These are phyloP conservation scores for Kuraishia piskuri DNA, from an alignment of 805 yeast species.

Conservation along the genomic window DNA sequence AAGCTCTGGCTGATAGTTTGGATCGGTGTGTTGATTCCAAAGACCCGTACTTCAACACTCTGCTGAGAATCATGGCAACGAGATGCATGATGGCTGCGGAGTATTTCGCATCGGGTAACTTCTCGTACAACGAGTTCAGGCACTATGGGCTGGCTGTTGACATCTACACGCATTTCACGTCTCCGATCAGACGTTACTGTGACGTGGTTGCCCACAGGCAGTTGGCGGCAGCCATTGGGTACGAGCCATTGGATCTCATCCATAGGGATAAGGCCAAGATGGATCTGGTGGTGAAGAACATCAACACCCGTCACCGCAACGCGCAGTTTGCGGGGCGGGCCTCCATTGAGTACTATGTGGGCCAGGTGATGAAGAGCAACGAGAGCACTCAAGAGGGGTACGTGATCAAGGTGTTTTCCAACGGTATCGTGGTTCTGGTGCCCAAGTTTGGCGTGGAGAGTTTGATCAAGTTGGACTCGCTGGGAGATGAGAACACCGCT, in stretches of 20 bases:
- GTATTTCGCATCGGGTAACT: constrained; percentile 87
- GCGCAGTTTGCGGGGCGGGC: constrained; percentile 99
- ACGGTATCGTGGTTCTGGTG: constrained; percentile 90
- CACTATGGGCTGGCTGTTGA: constrained; percentile 98
- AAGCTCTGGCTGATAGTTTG: constrained; percentile 86
- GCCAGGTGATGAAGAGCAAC: constrained; percentile 88
- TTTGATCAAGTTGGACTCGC: constrained; percentile 69
- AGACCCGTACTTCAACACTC: constrained; percentile 88
- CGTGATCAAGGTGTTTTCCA: constrained; percentile 83
- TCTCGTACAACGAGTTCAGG: constrained; percentile 81
- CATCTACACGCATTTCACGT: constrained; percentile 96
- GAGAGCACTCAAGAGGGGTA: constrained; percentile 82
- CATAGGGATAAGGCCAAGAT: constrained; percentile 87
- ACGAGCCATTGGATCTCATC: constrained; percentile 71
- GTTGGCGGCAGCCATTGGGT: constrained; percentile 95
- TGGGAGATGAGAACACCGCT: constrained; percentile 58
- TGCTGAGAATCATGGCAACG: constrained; percentile 93
- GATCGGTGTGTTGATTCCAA: constrained; percentile 77
- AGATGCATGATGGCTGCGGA: constrained; percentile 99
- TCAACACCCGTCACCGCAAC: constrained; percentile 90
- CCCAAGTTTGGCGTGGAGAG: constrained; percentile 97
- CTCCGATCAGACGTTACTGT: constrained; percentile 97
- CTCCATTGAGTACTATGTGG: constrained; percentile 94
- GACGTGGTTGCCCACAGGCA: constrained; percentile 97
- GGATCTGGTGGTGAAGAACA: constrained; percentile 82